Conservation (phyloP, 2,329 filamentous ascomycete species). For the Pyricularia pennisetigena region DNA sequence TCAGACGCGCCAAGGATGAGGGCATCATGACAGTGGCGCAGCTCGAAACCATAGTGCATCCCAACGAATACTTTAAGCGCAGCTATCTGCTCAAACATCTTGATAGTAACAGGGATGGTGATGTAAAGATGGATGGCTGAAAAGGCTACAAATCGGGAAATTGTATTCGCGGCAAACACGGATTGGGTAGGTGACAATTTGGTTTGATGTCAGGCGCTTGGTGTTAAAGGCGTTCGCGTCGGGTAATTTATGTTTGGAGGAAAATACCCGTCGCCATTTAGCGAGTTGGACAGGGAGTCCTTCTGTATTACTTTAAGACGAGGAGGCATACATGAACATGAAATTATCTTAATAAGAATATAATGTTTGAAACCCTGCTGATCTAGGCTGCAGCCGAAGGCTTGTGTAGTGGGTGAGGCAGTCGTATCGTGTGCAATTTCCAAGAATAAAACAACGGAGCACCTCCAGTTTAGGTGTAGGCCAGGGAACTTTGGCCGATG, state of each 20-base stretch:
- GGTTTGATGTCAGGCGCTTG: background rate
- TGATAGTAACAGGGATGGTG: conserved; percentile 37
- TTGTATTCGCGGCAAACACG: background rate
- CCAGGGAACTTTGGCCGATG: background rate
- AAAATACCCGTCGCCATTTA: background rate
- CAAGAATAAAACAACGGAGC: background rate
- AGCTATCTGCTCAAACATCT: conserved; percentile 84
- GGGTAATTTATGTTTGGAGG: background rate
- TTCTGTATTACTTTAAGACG: background rate
- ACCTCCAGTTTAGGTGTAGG: background rate
- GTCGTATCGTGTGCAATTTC: background rate
- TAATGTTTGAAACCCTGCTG: background rate
- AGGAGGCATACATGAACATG: background rate
- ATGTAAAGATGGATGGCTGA: conserved; percentile 49
- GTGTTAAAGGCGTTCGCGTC: background rate
- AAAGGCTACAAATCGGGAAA: background rate
- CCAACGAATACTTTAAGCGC: conserved; percentile 96
- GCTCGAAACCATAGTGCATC: conserved; percentile 91
- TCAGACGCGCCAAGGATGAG: conserved; percentile 68
- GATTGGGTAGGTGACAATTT: background rate
- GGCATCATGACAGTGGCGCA: conserved; percentile 62
- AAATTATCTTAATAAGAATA: background rate
- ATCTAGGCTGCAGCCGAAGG: background rate
- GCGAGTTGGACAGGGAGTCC: background rate
- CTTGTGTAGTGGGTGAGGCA: background rate